phyloP scores from a whole-genome alignment of 192 early-diverging fungal genomes.

The Spizellomyces punctatus region DNA sequence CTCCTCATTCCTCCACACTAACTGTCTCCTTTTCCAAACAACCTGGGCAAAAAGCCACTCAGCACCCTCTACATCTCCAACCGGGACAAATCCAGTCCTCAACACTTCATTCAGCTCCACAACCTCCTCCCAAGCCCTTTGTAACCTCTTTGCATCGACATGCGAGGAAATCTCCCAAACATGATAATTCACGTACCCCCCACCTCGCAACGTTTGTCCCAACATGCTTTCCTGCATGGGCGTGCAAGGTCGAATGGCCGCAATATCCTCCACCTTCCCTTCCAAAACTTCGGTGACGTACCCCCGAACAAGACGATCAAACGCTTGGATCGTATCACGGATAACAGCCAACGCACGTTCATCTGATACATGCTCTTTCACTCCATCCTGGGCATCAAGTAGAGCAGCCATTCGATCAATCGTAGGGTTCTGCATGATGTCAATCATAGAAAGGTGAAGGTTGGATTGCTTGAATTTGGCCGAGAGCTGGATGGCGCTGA shows the following conservation, averaged over 20 bases:
- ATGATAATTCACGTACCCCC: slow-evolving; percentile 18
- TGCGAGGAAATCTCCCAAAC: neutral
- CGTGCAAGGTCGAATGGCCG: slow-evolving; percentile 30
- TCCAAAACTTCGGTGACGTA: neutral
- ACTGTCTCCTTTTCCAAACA: neutral
- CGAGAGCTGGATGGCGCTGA: slow-evolving; percentile 24
- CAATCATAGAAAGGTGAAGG: neutral
- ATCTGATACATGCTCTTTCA: neutral
- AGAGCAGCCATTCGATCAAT: slow-evolving; percentile 10
- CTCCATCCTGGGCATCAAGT: neutral
- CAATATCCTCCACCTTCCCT: neutral
- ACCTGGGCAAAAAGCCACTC: slow-evolving; percentile 16
- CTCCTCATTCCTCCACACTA: neutral
- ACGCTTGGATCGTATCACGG: neutral
- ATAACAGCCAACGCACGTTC: neutral
- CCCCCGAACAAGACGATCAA: neutral
- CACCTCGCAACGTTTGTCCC: slow-evolving; percentile 1
- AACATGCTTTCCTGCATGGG: slow-evolving; percentile 38
- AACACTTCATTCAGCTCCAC: slow-evolving; percentile 15
- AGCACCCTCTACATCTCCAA: slow-evolving; percentile 8
- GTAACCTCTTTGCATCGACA: slow-evolving; percentile 10
- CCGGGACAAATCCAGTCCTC: slow-evolving; percentile 14
- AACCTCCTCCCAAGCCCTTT: slow-evolving; percentile 24
- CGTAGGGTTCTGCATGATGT: slow-evolving; percentile 14
- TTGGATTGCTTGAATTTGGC: slow-evolving; percentile 6